Evolutionary conservation across 2,329 filamentous ascomycete species (phyloP), one percentile per base, ranked within the genome.

Genomic region (Dothistroma pini): DNA sequence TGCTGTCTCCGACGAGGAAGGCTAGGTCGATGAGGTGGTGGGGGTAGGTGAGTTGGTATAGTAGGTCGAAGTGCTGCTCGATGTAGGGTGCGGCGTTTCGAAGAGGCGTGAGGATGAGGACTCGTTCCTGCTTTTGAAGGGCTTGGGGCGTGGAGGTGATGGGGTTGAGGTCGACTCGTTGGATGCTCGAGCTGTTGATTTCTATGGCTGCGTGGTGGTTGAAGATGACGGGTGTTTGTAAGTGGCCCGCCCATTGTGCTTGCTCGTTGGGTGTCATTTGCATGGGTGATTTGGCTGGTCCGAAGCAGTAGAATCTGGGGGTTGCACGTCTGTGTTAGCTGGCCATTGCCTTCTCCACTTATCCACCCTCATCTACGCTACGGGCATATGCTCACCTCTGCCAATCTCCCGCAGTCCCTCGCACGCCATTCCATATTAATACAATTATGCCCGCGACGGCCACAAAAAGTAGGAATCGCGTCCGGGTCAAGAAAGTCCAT

Each of bases 11-110:
- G 58, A 99, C 91, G 29, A 99, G 85, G 79, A 99, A 99, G 25
- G 86, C 95, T 56, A 99, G 83, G 74, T 99, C 95, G 73, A 99
- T 97, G 59, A 99, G 84, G 66, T 95, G 84, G 77, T 99, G 95
- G 12, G 95, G 95, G 74, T 99, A 99, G 3, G 91, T 92, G 67
- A 99, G 83, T 75, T 95, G 86, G 64, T 89, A 87, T 69, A 99
- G 81, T 47, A 99, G 87, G 75, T 97, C 92, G 75, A 99, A 97
- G 78, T 97, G 93, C 76, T 93, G 92, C 62, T 86, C 84, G 58
- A 99, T 82, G 75, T 91, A 91, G 12, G 82, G 82, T 10, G 91
- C 86, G 60, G 95, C 93, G 76, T 99, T 92, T 77, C 95, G 91
- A 57, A 99, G 82, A 25, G 95, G 95, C 0, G 95, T 97, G 66